Evolutionary conservation across 306 rosid species (phyloP).

Genomic region (Vicia faba): DNA sequence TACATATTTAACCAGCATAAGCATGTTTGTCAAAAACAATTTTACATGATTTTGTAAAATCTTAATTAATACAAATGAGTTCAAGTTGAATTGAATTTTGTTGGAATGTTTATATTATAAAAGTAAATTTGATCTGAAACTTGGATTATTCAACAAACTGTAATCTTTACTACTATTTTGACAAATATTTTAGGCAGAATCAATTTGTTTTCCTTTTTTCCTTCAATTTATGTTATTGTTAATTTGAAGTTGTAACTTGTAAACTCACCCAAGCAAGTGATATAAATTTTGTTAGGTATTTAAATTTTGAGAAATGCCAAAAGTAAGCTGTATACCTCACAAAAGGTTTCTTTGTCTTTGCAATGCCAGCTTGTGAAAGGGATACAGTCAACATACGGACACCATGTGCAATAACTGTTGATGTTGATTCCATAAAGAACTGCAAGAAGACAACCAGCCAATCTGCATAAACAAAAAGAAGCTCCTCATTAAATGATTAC

Average conservation of each 20-base stretch:
- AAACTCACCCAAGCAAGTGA: not conserved
- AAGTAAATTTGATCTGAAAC: not conserved
- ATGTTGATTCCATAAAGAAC: conserved; percentile 66
- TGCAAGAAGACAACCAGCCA: conserved; percentile 73
- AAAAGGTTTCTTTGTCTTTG: conserved; percentile 52
- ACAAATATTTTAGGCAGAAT: not conserved
- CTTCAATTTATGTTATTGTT: not conserved
- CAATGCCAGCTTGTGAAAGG: conserved; percentile 81
- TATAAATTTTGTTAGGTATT: conserved; percentile 19
- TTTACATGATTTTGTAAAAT: not conserved
- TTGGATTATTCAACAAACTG: not conserved
- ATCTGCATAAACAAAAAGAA: conserved; percentile 54
- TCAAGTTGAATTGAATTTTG: not conserved
- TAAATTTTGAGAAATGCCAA: conserved; percentile 36
- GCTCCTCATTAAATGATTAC: conserved; percentile 41
- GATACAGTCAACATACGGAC: conserved; percentile 74
- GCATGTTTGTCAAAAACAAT: not conserved
- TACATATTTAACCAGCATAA: conserved; percentile 32
- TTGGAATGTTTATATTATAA: not conserved
- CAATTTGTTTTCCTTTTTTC: not conserved
- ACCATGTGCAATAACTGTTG: conserved; percentile 79
- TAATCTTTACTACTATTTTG: not conserved
- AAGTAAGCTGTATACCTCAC: conserved; percentile 65
- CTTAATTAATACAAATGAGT: not conserved
- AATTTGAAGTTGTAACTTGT: conserved; percentile 2